These are phyloP conservation scores for Diaporthe caulivora DNA, from an alignment of 2,329 filamentous ascomycete species.

Conservation along the genomic window DNA sequence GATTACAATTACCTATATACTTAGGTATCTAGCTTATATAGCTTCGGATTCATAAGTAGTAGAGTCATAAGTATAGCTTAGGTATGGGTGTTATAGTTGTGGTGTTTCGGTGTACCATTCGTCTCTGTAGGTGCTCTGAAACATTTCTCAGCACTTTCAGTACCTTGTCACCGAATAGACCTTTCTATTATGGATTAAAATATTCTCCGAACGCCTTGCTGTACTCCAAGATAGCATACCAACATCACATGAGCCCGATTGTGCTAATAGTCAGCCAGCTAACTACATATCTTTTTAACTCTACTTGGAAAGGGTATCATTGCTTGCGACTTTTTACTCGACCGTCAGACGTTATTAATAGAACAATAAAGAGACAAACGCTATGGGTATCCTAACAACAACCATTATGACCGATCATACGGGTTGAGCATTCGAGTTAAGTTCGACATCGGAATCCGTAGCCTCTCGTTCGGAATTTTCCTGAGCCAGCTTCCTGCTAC, in stretches of 20 bases:
- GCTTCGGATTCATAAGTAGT: too few relatives aligned
- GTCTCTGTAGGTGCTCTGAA: too few relatives aligned
- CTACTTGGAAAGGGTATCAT: neutral
- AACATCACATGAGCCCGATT: too few relatives aligned
- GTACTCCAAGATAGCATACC: neutral
- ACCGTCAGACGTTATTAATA: neutral
- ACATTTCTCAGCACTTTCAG: neutral
- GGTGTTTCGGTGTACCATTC: too few relatives aligned
- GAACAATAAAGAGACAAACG: neutral
- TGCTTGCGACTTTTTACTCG: neutral
- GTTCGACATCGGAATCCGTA: neutral
- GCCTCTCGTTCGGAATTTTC: neutral
- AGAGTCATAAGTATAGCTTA: too few relatives aligned
- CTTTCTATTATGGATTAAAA: neutral
- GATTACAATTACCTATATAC: too few relatives aligned
- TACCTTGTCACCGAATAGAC: neutral
- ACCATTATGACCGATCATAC: neutral
- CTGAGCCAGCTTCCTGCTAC: neutral
- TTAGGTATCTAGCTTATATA: too few relatives aligned
- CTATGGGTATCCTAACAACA: neutral
- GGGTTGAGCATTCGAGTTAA: neutral
- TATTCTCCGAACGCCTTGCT: neutral
- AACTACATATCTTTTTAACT: neutral
- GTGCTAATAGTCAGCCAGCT: too few relatives aligned
- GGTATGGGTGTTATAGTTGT: too few relatives aligned